A percentile compares a stretch with the other conserved stretches of the same genome.
phyloP scores from a whole-genome alignment of 2,329 filamentous ascomycete genomes.

The Fusarium virguliforme region DNA sequence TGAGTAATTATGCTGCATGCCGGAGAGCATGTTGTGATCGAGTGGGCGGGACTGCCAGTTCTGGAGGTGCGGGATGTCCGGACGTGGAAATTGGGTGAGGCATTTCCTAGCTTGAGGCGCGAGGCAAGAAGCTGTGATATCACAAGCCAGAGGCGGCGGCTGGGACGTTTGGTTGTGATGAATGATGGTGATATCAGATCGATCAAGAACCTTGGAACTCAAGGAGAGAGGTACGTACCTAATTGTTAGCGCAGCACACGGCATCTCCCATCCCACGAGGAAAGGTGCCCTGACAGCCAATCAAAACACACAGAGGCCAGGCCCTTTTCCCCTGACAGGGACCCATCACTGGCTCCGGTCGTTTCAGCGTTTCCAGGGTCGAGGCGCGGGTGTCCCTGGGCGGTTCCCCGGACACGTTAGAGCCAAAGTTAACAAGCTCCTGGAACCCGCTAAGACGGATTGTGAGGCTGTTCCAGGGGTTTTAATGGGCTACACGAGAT shows the following conservation, averaged over 20 bases:
- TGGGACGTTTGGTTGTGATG: constrained; percentile 1
- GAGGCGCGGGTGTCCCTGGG: constrained; percentile 33
- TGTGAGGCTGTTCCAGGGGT: constrained; percentile 31
- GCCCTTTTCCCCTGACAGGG: constrained; percentile 32
- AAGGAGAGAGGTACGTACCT: constrained; percentile 1
- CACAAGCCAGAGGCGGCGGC: neutral
- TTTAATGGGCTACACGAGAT: constrained; percentile 37
- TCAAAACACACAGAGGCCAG: neutral
- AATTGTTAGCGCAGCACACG: constrained; percentile 8
- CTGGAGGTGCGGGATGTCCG: constrained; percentile 6
- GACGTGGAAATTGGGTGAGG: neutral
- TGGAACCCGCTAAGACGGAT: constrained; percentile 37
- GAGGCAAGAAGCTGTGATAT: constrained; percentile 3
- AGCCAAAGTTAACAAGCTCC: constrained; percentile 31
- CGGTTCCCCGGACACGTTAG: constrained; percentile 42
- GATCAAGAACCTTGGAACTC: neutral
- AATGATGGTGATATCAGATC: constrained; percentile 13
- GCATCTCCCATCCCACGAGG: constrained; percentile 10
- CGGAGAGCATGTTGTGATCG: constrained; percentile 22
- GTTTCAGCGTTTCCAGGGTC: constrained; percentile 39
- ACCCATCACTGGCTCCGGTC: constrained; percentile 27
- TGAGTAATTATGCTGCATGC: constrained; percentile 35
- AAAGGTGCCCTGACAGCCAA: constrained; percentile 16
- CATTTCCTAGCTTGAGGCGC: neutral
- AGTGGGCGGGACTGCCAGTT: neutral